Conservation (phyloP, 139 green algal species). For the Desmodesmus armatus region DNA sequence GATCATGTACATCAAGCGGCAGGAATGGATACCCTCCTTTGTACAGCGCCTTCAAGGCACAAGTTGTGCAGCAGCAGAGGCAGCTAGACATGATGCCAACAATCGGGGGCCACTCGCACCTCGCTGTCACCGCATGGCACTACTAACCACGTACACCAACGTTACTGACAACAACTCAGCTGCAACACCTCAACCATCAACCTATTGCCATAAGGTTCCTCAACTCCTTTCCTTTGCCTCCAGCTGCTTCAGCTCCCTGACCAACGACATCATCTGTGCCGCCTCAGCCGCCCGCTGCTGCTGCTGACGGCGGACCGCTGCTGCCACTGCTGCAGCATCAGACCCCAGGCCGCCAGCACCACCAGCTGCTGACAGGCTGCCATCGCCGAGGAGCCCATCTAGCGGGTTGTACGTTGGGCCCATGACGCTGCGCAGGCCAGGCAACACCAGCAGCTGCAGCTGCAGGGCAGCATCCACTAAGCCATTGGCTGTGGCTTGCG, state of each 20-base stretch:
- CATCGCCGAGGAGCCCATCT: background rate
- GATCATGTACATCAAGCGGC: too few relatives aligned
- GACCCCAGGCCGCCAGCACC: background rate
- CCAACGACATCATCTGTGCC: background rate
- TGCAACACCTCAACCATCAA: too few relatives aligned
- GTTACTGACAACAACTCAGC: too few relatives aligned
- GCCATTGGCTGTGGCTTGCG: background rate
- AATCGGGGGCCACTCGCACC: too few relatives aligned
- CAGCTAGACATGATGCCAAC: too few relatives aligned
- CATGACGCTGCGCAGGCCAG: slow-evolving; percentile 24
- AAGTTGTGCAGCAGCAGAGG: too few relatives aligned
- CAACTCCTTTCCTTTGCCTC: background rate
- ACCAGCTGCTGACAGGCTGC: background rate
- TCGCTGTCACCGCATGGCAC: too few relatives aligned
- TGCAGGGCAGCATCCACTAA: background rate
- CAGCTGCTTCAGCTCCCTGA: slow-evolving; percentile 20
- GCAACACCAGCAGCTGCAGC: slow-evolving; percentile 35
- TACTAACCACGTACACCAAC: too few relatives aligned
- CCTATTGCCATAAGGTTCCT: too few relatives aligned
- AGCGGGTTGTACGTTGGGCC: background rate
- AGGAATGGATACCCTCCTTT: too few relatives aligned
- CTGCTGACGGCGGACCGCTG: slow-evolving; percentile 15
- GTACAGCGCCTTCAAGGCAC: too few relatives aligned
- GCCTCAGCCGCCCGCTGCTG: slow-evolving; percentile 27
- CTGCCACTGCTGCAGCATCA: background rate